phyloP scores from a whole-genome alignment of 768 basidiomycete genomes.

The Cyclocybe cylindracea region DNA sequence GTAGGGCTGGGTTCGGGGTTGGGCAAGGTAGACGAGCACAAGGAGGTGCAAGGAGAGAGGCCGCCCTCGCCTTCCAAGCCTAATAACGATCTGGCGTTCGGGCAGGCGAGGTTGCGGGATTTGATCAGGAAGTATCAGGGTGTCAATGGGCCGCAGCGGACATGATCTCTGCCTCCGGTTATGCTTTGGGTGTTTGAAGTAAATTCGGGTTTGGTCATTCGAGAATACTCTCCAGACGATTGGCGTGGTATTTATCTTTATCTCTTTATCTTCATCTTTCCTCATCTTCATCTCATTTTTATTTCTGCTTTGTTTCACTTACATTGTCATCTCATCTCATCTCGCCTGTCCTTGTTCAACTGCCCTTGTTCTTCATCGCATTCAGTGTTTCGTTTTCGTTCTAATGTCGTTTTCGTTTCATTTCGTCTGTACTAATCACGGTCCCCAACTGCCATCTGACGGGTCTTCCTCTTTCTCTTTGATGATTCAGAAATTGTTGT shows the following conservation, averaged over 20 bases:
- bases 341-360: too few relatives aligned
- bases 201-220: too few relatives aligned
- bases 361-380: too few relatives aligned
- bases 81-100: constrained; percentile 62
- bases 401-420: not conserved
- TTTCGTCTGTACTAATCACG: not conserved
- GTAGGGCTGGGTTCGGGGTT: too few relatives aligned
- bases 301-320: too few relatives aligned
- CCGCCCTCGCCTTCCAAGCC: constrained; percentile 25
- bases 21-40: too few relatives aligned
- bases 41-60: not conserved
- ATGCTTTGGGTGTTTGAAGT: not conserved
- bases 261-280: constrained; percentile 1
- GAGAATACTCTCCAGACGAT: not conserved
- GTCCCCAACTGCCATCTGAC: too few relatives aligned
- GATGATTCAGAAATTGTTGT: too few relatives aligned
- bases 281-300: too few relatives aligned
- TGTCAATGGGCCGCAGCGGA: not conserved
- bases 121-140: constrained; percentile 83
- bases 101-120: constrained; percentile 74
- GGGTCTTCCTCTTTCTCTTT: too few relatives aligned
- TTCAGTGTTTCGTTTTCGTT: not conserved
- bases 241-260: constrained; percentile 3
- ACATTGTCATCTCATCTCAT: too few relatives aligned
- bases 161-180: not conserved